Percentiles rank a stretch among this genome's conserved stretches.
phyloP scores from a whole-genome alignment of 2,329 filamentous ascomycete species.

The Sporothrix globosa region DNA sequence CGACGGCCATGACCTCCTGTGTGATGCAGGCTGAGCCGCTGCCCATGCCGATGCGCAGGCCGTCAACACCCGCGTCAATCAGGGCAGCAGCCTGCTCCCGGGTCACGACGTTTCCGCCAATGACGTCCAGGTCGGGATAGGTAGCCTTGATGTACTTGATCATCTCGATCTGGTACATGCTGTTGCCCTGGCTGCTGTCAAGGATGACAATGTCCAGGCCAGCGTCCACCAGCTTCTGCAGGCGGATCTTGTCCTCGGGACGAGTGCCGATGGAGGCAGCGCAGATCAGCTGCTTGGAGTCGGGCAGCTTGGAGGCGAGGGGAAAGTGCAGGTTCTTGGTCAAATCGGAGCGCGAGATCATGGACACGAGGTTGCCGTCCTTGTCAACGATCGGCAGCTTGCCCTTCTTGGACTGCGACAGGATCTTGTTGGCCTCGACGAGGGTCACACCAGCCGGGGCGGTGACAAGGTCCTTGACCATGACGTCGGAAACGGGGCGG shows the following conservation, averaged over 20 bases:
- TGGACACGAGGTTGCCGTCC: conserved; percentile 82
- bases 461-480: conserved; percentile 96
- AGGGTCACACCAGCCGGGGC: conserved; percentile 82
- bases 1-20: conserved; percentile 99
- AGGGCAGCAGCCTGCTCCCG: conserved; percentile 90
- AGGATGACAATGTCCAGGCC: conserved; percentile 94
- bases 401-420: conserved; percentile 96
- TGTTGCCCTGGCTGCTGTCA: conserved; percentile 97
- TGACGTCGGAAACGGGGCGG: conserved; percentile 81
- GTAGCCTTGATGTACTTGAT: conserved; percentile 91
- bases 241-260: conserved; percentile 84
- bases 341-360: conserved; percentile 91
- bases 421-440: conserved; percentile 85
- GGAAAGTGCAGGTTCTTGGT: conserved; percentile 99
- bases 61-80: conserved; percentile 93
- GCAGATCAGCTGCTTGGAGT: conserved; percentile 96
- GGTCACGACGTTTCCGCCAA: conserved; percentile 97
- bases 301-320: conserved; percentile 89
- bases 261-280: conserved; percentile 95
- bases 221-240: conserved; percentile 87
- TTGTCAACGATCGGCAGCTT: conserved; percentile 92
- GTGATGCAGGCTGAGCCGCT: conserved; percentile 98
- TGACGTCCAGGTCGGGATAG: conserved; percentile 86
- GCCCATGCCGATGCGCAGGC: conserved; percentile 97
- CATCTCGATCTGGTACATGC: conserved; percentile 98